These are phyloP conservation scores for Solanum etuberosum DNA, from an alignment of 257 asterid genomes.

Conservation along the genomic window DNA sequence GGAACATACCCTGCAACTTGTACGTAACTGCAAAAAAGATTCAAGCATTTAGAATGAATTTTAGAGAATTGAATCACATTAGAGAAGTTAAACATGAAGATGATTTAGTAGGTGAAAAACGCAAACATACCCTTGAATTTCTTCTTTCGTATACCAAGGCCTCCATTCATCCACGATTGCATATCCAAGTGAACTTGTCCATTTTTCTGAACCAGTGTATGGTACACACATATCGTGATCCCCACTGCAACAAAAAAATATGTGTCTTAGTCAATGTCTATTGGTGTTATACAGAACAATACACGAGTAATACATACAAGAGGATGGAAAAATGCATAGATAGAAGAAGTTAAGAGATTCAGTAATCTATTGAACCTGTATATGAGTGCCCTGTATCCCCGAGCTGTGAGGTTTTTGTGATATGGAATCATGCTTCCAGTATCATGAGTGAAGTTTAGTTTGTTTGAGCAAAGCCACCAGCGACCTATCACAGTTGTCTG, in stretches of 20 bases:
- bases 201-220: conserved; percentile 72
- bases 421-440: conserved; percentile 91
- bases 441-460: conserved; percentile 36
- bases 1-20: conserved; percentile 81
- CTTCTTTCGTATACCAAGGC: conserved; percentile 52
- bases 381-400: conserved; percentile 77
- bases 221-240: conserved; percentile 99
- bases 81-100: neutral
- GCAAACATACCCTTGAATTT: conserved; percentile 37
- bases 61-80: neutral
- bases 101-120: neutral
- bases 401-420: conserved; percentile 75
- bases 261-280: neutral
- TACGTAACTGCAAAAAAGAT: conserved; percentile 25
- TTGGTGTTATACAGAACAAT: neutral
- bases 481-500: conserved; percentile 40
- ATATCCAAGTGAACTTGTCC: conserved; percentile 87
- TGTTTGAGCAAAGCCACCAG: conserved; percentile 60
- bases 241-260: conserved; percentile 39
- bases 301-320: neutral
- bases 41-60: neutral
- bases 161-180: conserved; percentile 68
- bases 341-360: neutral
- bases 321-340: neutral
- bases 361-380: conserved; percentile 29